A percentile compares a stretch with the other conserved stretches of the same genome.
Evolutionary conservation across 1,284 basidiomycete species (phyloP).

Genomic region (Agroathelia rolfsii): DNA sequence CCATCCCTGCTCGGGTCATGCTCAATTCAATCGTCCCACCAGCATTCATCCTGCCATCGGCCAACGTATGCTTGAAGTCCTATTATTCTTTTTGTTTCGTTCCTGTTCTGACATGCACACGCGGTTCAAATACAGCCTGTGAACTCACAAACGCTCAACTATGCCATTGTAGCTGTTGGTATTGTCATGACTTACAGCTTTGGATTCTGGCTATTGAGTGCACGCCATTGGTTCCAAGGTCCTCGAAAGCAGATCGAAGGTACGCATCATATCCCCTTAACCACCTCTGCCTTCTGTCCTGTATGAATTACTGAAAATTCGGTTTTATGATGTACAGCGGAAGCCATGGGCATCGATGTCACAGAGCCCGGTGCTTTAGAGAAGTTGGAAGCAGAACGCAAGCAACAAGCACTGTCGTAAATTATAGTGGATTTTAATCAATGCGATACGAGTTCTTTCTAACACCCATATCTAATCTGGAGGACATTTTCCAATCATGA

Average conservation of each 20-base stretch:
- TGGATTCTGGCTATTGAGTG: conserved; percentile 58
- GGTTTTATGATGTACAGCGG: conserved; percentile 12
- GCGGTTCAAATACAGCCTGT: conserved; percentile 36
- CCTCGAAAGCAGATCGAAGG: conserved; percentile 56
- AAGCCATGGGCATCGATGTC: conserved; percentile 37
- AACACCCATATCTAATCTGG: too few species aligned
- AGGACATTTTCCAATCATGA: too few species aligned
- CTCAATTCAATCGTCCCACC: too few species aligned
- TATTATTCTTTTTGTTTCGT: conserved; percentile 3
- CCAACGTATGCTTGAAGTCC: conserved; percentile 32
- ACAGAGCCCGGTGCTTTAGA: conserved; percentile 28
- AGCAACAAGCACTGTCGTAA: too few species aligned
- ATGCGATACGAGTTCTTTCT: too few species aligned
- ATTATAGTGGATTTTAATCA: too few species aligned
- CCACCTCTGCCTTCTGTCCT: neutral
- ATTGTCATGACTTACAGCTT: conserved; percentile 54
- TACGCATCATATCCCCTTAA: conserved; percentile 20
- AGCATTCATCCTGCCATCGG: conserved; percentile 57
- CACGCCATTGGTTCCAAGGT: conserved; percentile 61
- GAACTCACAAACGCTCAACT: conserved; percentile 61
- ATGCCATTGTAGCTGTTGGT: conserved; percentile 62
- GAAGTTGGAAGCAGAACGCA: conserved; percentile 13
- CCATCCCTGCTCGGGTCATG: too few species aligned
- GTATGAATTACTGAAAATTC: neutral
- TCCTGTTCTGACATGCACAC: neutral